Evolutionary conservation across 805 yeast genomes (phyloP), one percentile per base, ranked within the genome.

Genomic region (Limtongia smithiae): DNA sequence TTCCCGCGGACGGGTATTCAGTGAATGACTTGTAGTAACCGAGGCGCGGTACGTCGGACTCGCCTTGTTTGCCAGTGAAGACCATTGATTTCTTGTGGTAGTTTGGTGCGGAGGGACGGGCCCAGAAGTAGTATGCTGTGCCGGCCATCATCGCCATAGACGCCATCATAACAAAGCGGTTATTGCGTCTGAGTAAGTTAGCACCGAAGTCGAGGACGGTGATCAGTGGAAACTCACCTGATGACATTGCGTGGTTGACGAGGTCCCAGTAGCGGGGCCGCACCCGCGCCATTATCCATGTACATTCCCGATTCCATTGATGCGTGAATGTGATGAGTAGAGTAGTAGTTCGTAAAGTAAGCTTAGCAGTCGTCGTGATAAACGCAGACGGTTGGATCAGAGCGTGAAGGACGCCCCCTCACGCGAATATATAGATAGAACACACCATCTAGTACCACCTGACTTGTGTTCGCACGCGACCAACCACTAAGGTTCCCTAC

Each of bases 161-260:
- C 11, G 38, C 42, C 15, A 35, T 35, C 32, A 45, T 37, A 45
- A 52, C 37, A 36, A 52, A 44, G 11, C 57, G 50, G 44, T 48
- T 51, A 37, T 48, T 49, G 9, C 44, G 36, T 41, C 40, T 33
- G 25, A 8, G 17, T 12, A 22, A 20, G 6, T 8, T 15, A 25
- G 5, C 17, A 6, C 5, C 5, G 14, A 12, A 15, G 14, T 33
- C 17, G 14, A 12, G 20, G 7, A 33, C 14, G 8, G 14, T 6
- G 14, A 6, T n/a, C 12, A 33, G 37, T 33, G 37, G 11, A 15
- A 8, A 36, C 38, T 17, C 14, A 36, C 20, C 38, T 36, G 38
- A 33, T 12, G 8, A 18, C 24, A 17, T 9, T 21, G 27, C 27
- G 38, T 14, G 38, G 18, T 22, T 11, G 11, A 21, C 38, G 38